Evolutionary conservation across 192 early-diverging fungal species (phyloP).

Genomic region (Podila minutissima): DNA sequence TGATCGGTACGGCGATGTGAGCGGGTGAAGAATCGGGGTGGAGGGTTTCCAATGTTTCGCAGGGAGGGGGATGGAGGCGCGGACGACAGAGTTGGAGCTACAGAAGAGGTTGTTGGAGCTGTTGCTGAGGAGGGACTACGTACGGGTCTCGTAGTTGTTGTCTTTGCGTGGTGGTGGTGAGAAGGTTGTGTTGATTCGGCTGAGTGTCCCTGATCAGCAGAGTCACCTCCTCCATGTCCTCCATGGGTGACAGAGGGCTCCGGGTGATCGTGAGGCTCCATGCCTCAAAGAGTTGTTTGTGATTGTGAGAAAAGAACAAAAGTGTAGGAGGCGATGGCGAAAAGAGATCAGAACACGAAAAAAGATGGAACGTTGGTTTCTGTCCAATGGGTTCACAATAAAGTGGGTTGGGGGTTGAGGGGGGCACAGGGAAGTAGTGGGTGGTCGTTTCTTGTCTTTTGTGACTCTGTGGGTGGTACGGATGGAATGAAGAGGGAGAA

Average conservation of each 20-base stretch:
- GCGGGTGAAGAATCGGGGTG: constrained; percentile 44
- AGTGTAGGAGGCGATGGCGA: too few relatives aligned
- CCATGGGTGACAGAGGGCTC: too few relatives aligned
- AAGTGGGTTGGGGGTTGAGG: too few relatives aligned
- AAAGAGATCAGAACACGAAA: too few relatives aligned
- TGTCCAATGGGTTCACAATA: too few relatives aligned
- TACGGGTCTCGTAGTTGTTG: neutral
- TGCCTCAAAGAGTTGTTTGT: neutral
- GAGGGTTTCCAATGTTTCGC: constrained; percentile 32
- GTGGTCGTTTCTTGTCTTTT: too few relatives aligned
- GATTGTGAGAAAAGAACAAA: too few relatives aligned
- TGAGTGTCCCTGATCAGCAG: too few relatives aligned
- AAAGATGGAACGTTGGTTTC: too few relatives aligned
- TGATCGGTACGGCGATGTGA: constrained; percentile 34
- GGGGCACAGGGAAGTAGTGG: too few relatives aligned
- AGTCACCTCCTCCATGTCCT: too few relatives aligned
- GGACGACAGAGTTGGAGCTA: neutral
- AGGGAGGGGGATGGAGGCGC: neutral
- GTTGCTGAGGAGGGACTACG: neutral
- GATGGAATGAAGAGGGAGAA: neutral
- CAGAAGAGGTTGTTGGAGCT: neutral
- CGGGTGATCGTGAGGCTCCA: constrained; percentile 1
- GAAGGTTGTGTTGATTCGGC: neutral
- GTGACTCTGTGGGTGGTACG: neutral
- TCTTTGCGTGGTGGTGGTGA: neutral